Base-by-base conservation (phyloP, 83 land plant species). In the Thuja plicata region DNA sequence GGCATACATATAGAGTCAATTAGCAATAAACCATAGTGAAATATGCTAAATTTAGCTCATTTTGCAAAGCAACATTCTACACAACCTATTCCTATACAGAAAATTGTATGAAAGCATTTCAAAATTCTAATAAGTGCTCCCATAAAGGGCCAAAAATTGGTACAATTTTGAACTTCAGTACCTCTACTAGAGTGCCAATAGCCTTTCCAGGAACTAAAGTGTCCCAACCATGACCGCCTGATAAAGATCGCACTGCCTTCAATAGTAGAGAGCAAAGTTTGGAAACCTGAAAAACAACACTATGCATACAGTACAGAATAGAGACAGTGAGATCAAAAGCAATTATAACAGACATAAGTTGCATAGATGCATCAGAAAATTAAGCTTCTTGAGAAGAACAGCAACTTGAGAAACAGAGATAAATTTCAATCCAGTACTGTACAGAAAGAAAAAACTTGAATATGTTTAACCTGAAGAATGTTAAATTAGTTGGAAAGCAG, bases 271-370 rank as follows among this genome's bases (percentile, higher is more conserved):
- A 91, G 88, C 95, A 93, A 30, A 98, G 93, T 88, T 98, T 98
- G 87, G 99, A 96, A 60, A 98, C 94, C 94, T 98, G 99, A 89
- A 98, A 98, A 66, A 98, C 94, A 32, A 98, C 98, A 90, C 99
- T 98, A 50, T 15, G 5, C 38, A 86, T 54, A 35, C 21, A 32
- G 54, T 86, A 52, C 21, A 35, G 45, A 60, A 57, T 1, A 54
- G 62, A 45, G 5, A 83, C 30, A 83, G 85, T 83, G 43, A 83
- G 55, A 83, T 46, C 55, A 83, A 83, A 83, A 43, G 7, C 35
- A 80, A 41, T 46, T n/a, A 55, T 76, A 32, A 83, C 10, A 45
- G 50, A 30, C 9, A 83, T 17, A n/a, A 83, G 17, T 83, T 46
- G 34, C 35, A 83, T 83, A 83, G 35, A n/a, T 46, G 43, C 17